phyloP scores from a whole-genome alignment of 2,329 filamentous ascomycete genomes.

The Colletotrichum chlorophyti region DNA sequence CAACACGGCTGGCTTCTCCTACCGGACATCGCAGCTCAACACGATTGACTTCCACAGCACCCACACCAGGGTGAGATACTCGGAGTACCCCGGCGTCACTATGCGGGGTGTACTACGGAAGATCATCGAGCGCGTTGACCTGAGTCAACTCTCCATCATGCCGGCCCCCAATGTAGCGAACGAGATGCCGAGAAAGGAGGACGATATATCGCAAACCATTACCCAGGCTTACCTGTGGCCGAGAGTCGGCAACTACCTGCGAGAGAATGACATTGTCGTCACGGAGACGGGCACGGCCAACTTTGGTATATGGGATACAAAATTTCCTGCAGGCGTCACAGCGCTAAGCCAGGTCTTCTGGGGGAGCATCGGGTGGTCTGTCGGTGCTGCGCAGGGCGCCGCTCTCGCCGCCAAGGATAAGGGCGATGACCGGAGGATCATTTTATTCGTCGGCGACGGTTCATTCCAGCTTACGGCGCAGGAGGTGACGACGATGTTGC shows the following conservation, averaged over 20 bases:
- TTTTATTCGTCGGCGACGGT: constrained; percentile 90
- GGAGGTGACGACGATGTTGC: constrained; percentile 84
- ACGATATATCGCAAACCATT: constrained; percentile 54
- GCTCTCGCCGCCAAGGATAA: constrained; percentile 76
- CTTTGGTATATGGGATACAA: constrained; percentile 87
- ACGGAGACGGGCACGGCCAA: constrained; percentile 90
- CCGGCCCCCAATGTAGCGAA: constrained; percentile 62
- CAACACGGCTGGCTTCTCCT: constrained; percentile 84
- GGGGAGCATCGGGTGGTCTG: constrained; percentile 70
- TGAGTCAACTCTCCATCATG: constrained; percentile 62
- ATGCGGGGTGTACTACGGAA: constrained; percentile 82
- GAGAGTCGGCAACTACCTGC: constrained; percentile 74
- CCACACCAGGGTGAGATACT: constrained; percentile 76
- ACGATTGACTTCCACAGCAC: constrained; percentile 84
- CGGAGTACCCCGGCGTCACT: constrained; percentile 77
- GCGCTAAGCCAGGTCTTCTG: constrained; percentile 81
- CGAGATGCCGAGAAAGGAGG: constrained; percentile 47
- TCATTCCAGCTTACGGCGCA: constrained; percentile 86
- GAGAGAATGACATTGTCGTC: constrained; percentile 76
- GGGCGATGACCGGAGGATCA: constrained; percentile 66
- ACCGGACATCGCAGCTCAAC: constrained; percentile 76
- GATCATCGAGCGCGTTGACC: constrained; percentile 65
- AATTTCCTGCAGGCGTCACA: constrained; percentile 78
- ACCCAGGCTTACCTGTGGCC: constrained; percentile 82
- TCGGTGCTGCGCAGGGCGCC: constrained; percentile 67